phyloP scores from a whole-genome alignment of 192 early-diverging fungal species.

The Coemansia sp. region DNA sequence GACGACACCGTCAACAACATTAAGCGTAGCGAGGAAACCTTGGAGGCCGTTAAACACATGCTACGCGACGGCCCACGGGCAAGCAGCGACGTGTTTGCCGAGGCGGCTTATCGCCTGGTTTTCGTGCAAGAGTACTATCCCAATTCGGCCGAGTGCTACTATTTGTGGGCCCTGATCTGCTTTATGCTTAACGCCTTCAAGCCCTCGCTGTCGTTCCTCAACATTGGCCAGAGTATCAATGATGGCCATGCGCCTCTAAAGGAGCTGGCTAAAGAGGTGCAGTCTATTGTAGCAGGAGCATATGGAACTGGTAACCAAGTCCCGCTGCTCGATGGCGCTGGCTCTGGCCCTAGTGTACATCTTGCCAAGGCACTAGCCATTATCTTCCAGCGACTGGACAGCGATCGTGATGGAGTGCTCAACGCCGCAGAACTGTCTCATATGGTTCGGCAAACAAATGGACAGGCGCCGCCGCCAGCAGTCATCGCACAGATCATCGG shows the following conservation, averaged over 20 bases:
- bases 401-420: conserved; percentile 52
- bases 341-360: conserved; percentile 40
- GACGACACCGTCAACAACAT: conserved; percentile 19
- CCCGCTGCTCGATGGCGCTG: conserved; percentile 36
- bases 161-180: conserved; percentile 54
- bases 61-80: conserved; percentile 42
- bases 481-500: conserved; percentile 39
- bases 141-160: conserved; percentile 51
- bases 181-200: conserved; percentile 47
- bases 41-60: conserved; percentile 42
- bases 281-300: conserved; percentile 25
- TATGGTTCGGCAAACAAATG: conserved; percentile 45
- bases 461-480: conserved; percentile 26
- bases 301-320: conserved; percentile 33
- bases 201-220: conserved; percentile 34
- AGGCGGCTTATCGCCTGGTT: conserved; percentile 41
- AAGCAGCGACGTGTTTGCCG: conserved; percentile 30
- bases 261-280: conserved; percentile 42
- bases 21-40: conserved; percentile 26
- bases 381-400: conserved; percentile 47
- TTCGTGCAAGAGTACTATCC: conserved; percentile 52
- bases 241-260: conserved; percentile 31
- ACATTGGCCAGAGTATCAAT: conserved; percentile 38
- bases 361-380: conserved; percentile 39
- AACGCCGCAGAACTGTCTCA: conserved; percentile 31